Evolutionary conservation across 768 basidiomycete genomes (phyloP), one percentile per base, ranked within the genome.

Genomic region (Rhodotorula kratochvilovae): DNA sequence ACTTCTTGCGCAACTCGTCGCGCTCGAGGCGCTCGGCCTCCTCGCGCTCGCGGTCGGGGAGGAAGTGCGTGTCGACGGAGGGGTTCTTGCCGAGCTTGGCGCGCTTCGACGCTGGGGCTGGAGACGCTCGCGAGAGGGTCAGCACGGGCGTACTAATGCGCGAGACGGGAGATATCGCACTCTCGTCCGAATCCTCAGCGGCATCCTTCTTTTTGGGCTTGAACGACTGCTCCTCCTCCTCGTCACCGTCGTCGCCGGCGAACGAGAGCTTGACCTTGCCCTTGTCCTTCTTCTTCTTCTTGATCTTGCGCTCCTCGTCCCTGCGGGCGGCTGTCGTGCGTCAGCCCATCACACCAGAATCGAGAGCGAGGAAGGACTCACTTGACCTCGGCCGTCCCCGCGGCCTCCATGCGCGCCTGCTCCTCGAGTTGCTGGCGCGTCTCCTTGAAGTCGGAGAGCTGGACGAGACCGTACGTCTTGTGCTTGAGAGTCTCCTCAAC

Each of bases 31-130:
- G 86, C 80, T 99, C 96, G 15, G 87, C 86, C 79, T 94, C 93
- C 78, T 99, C 96, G 19, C 96, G 89, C 33, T 94, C 92, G n/a
- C 96, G 87, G 80, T 99, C 96, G 2, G 96, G 96, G 15, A 99
- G 85, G 82, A 99, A 99, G 2, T 94, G 97, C 0, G 96, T 99
- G 78, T 98, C 96, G 42, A 98, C 96, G 55, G 89, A 84, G 1
- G 96, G 96, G 76, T 98, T 97, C 83, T 99, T 98, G 80, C 89
- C 87, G 53, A 94, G 86, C 80, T 90, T 92, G 68, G 86, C 82
- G 54, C 88, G 86, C 80, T 94, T 94, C 10, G 83, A 75, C 0
- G 79, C 84, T 81, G 46, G 67, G 60, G 45, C 68, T 66, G n/a
- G 64, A 57, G 43, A 17, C 33, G 7, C 1, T 6, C 5, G 25